Conservation (phyloP, 805 yeast species). For the Yamadazyma sp. region DNA sequence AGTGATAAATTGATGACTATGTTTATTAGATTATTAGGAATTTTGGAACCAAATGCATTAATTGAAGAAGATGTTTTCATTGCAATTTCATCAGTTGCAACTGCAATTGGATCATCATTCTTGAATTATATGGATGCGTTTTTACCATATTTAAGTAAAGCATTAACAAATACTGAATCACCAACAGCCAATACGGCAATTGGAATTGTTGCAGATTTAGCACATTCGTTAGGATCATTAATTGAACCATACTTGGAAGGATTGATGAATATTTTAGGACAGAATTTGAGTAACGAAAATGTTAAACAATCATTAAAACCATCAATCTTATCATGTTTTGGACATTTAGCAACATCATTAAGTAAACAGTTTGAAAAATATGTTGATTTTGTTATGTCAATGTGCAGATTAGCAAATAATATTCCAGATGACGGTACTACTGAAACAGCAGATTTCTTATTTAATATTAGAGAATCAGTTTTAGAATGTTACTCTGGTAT, state of each 20-base stretch:
- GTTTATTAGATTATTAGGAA: constrained; percentile 64
- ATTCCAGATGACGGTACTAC: constrained; percentile 63
- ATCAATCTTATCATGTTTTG: constrained; percentile 85
- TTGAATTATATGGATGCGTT: constrained; percentile 76
- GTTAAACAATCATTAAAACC: constrained; percentile 84
- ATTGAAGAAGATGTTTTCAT: constrained; percentile 94
- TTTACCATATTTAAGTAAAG: constrained; percentile 76
- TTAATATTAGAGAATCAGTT: constrained; percentile 78
- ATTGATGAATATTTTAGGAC: constrained; percentile 80
- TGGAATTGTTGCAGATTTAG: constrained; percentile 91
- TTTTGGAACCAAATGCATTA: constrained; percentile 59
- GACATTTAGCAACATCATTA: constrained; percentile 89
- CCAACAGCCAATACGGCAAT: constrained; percentile 87
- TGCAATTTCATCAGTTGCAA: constrained; percentile 86
- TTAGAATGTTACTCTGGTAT: constrained; percentile 95
- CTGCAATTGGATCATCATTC: constrained; percentile 71
- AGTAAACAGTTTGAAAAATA: constrained; percentile 77
- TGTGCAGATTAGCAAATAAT: constrained; percentile 65
- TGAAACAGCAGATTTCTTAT: constrained; percentile 75
- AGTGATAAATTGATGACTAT: constrained; percentile 84
- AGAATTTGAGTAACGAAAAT: constrained; percentile 60
- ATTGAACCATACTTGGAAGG: constrained; percentile 74
- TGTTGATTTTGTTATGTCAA: constrained; percentile 72
- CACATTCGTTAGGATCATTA: constrained; percentile 77
- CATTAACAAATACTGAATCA: constrained; percentile 77